phyloP scores from a whole-genome alignment of 176 grass and related monocot genomes.

The Carex scoparia region DNA sequence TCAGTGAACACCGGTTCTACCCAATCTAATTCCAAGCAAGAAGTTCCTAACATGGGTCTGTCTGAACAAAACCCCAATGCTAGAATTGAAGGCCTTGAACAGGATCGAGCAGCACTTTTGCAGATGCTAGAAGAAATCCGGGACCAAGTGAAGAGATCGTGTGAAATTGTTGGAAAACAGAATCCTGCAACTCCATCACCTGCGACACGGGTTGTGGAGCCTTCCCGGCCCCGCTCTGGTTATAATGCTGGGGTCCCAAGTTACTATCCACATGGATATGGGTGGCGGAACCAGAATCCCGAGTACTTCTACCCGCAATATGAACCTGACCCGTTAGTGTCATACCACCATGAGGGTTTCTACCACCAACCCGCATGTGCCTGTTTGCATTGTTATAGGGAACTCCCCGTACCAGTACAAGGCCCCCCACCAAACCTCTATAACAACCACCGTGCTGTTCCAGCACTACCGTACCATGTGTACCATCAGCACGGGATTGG shows the following conservation, averaged over 20 bases:
- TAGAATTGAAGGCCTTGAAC: slow-evolving; percentile 69
- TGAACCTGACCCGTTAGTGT: slow-evolving; percentile 55
- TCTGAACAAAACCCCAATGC: slow-evolving; percentile 23
- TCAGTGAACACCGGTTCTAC: slow-evolving; percentile 12
- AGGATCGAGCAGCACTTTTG: slow-evolving; percentile 62
- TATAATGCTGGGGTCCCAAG: slow-evolving; percentile 34
- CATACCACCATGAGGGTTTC: slow-evolving; percentile 69
- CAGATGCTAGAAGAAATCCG: slow-evolving; percentile 91
- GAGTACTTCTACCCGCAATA: slow-evolving; percentile 62
- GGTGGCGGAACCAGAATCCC: slow-evolving; percentile 31
- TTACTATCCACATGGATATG: slow-evolving; percentile 51
- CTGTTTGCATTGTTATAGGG: slow-evolving; percentile 62
- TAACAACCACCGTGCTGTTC: slow-evolving; percentile 14
- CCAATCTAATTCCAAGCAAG: slow-evolving; percentile 9
- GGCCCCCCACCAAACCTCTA: slow-evolving; percentile 22
- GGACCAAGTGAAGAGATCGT: slow-evolving; percentile 70
- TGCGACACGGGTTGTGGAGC: slow-evolving; percentile 6
- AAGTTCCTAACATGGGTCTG: slow-evolving; percentile 28
- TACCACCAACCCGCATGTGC: slow-evolving; percentile 73
- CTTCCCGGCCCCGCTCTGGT: slow-evolving; percentile 28
- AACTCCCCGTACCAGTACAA: slow-evolving; percentile 50
- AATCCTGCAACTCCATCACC: slow-evolving; percentile 23
- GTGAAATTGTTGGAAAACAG: slow-evolving; percentile 43
- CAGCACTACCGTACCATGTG: slow-evolving; percentile 7
- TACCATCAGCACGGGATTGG: slow-evolving; percentile 19